Evolutionary conservation across 345 rosid species (phyloP), one percentile per base, ranked within the genome.

Genomic region (Arabis alpina): DNA sequence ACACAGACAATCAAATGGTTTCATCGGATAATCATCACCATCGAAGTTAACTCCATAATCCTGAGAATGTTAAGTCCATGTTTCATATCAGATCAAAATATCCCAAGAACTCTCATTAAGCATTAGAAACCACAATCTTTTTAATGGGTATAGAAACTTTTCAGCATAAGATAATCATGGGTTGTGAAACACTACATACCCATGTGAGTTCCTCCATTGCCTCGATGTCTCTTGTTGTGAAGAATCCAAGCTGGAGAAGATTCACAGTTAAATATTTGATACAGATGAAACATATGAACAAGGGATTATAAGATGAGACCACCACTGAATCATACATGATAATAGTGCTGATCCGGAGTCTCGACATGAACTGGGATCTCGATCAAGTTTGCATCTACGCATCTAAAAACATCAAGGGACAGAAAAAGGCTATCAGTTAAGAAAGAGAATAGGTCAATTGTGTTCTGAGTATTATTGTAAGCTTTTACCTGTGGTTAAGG

Each of bases 1-100:
- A 79, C 94, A 93, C 37, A 67, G 53, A 66, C 96, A 93, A 37
- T 58, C 76, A 80, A 93, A 93, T 48, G 80, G 62, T 49, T 70
- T 83, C 11, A 75, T 60, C 30, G 73, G 76, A 58, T 74, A 78
- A 54, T 85, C 90, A 51, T 74, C 79, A 66, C 80, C 97, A 40
- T 86, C 83, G 65, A 93, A 93, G 66, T 93, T 87, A 56, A 88
- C 71, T 10, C 97, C 97, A 77, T 88, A 93, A 78, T 93, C 98
- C 97, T 90, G 81, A 69, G 64, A 75, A 50, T 55, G 6, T 44
- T 1, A 72, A 54, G 42, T 43, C 39, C 40, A 68, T 0, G 13
- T 5, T 13, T 43, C 39, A 3, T 3, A 34, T 55, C n/a, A 68
- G 37, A 8, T 50, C 48, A 54, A 8, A 9, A 5, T 11, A 63